Conservation (phyloP, 305 asterid species). For the Fraxinus greggii region DNA sequence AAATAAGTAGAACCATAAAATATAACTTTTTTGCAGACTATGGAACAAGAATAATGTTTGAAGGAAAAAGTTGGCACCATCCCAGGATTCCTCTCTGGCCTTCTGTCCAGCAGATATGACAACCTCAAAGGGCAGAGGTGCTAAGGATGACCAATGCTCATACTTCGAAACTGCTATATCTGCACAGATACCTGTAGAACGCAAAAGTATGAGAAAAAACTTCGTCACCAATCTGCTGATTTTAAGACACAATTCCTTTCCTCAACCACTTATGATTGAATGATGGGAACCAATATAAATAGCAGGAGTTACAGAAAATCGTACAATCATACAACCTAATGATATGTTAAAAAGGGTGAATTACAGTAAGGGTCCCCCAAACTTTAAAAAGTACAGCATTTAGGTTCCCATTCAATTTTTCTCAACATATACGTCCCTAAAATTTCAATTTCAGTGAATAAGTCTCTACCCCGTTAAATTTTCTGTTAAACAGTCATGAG, state of each 20-base stretch:
- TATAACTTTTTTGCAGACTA: constrained; percentile 8
- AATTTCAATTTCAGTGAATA: background rate
- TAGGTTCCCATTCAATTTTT: background rate
- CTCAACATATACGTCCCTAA: background rate
- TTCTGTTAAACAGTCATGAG: background rate
- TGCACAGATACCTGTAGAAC: constrained; percentile 75
- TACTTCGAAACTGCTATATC: constrained; percentile 78
- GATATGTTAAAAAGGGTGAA: background rate
- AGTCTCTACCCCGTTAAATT: background rate
- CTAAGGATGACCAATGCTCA: constrained; percentile 95
- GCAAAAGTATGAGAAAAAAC: constrained; percentile 18
- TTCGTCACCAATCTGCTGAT: background rate
- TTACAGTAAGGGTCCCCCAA: background rate
- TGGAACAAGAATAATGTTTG: constrained; percentile 9
- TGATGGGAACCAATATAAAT: background rate
- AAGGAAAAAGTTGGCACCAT: constrained; percentile 52
- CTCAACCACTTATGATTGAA: background rate
- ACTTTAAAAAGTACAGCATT: background rate
- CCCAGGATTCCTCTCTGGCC: constrained; percentile 87
- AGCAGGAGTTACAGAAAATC: background rate
- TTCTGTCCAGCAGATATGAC: constrained; percentile 96
- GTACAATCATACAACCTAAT: background rate
- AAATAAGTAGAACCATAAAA: constrained; percentile 15
- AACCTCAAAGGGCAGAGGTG: constrained; percentile 97
- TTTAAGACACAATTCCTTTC: background rate